Evolutionary conservation across 768 basidiomycete species (phyloP), one percentile per base, ranked within the genome.

Genomic region (Boletus tomentosulus): DNA sequence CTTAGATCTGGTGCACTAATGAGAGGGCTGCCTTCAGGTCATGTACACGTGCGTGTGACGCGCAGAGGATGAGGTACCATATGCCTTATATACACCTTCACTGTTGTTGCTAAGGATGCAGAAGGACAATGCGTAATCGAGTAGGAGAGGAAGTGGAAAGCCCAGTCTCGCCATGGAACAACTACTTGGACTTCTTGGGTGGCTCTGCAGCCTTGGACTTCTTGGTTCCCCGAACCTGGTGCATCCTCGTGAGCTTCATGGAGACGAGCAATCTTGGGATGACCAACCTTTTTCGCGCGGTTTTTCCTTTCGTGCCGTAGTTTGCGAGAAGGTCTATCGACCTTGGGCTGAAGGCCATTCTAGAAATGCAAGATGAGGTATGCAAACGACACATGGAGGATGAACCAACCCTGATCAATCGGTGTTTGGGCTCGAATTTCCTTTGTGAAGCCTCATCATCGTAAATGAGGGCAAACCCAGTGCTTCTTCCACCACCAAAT

Each of bases 231-330:
- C 95, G 91, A 76, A 94, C 75, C 94, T 98, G 64, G 13, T 54
- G 56, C 49, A 46, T 53, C 53, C 44, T 66, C 33, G 63, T 62
- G 48, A 64, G 60, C 39, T 13, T 34, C 5, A 46, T 50, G 22
- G 51, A 15, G 44, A 19, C 24, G 12, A 38, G 56, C 37, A 25
- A 48, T 25, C 22, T 27, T 37, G 55, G 19, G 27, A 30, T 12
- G 48, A 64, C 74, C n/a, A 45, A 92, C 95, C 87, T 98, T 98
- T 89, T 99, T 99, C 58, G 89, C 84, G 71, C 96, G 87, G 78
- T 99, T 99, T 85, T 99, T 99, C 68, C 97, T 86, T 81, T 98
- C 96, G 80, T 98, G 98, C 75, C 97, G 88, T 75, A 98, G 85
- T 74, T 98, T 98, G 69, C 97, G 89, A 60, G 92, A 93, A 50